These are phyloP conservation scores for Gracilariopsis chorda DNA, from an alignment of 23 red algal genomes.

Conservation along the genomic window DNA sequence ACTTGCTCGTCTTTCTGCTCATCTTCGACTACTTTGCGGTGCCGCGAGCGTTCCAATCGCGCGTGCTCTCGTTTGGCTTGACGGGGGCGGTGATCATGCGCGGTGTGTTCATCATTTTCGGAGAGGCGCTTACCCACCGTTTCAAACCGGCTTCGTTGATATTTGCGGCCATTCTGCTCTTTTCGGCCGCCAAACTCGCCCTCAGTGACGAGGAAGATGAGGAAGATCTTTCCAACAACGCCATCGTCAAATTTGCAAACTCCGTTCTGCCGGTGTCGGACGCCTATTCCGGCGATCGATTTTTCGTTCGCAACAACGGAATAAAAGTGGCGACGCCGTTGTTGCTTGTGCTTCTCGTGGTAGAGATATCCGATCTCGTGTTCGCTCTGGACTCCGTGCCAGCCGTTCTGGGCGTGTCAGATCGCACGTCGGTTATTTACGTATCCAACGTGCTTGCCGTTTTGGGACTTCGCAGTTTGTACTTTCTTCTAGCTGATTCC, in stretches of 20 bases:
- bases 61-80: conserved; percentile 81
- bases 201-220: conserved; percentile 37
- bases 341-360: conserved; percentile 74
- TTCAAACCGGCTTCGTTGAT: conserved; percentile 73
- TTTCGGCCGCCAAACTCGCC: conserved; percentile 60
- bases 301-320: conserved; percentile 44
- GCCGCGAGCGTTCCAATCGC: conserved; percentile 51
- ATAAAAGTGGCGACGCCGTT: conserved; percentile 74
- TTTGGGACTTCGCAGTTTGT: conserved; percentile 79
- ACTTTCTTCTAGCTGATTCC: conserved; percentile 79
- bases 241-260: conserved; percentile 55
- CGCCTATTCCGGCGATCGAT: conserved; percentile 59
- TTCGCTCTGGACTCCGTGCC: conserved; percentile 96
- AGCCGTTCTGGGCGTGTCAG: conserved; percentile 86
- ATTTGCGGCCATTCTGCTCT: conserved; percentile 77
- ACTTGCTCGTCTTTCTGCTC: conserved; percentile 96
- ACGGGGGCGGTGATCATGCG: conserved; percentile 62
- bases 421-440: conserved; percentile 78
- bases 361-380: conserved; percentile 94
- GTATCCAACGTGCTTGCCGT: conserved; percentile 88
- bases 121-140: conserved; percentile 73
- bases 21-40: conserved; percentile 92
- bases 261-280: conserved; percentile 47
- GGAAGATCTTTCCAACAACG: conserved; percentile 52
- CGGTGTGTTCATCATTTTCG: conserved; percentile 82